These are phyloP conservation scores for Metschnikowia matae DNA, from an alignment of 805 yeast species.

Conservation along the genomic window DNA sequence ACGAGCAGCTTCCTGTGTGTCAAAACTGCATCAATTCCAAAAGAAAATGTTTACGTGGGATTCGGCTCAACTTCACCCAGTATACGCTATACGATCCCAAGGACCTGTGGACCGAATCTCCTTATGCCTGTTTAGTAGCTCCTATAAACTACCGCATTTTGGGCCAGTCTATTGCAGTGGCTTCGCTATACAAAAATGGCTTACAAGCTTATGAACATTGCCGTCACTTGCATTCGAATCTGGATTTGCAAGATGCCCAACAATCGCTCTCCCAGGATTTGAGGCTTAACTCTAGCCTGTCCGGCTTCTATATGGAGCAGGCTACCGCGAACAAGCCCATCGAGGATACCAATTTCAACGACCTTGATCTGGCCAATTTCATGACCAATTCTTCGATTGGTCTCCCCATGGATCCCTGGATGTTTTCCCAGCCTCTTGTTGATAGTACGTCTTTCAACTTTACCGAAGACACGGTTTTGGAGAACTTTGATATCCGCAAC, in stretches of 20 bases:
- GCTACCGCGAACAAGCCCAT: background rate
- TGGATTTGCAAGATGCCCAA: constrained; percentile 33
- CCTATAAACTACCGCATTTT: constrained; percentile 20
- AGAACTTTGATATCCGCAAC: constrained; percentile 25
- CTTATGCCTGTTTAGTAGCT: background rate
- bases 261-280: constrained; percentile 9
- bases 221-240: constrained; percentile 26
- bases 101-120: background rate
- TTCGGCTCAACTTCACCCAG: constrained; percentile 43
- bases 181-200: constrained; percentile 37
- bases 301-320: background rate
- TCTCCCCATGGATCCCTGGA: constrained; percentile 2
- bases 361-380: constrained; percentile 2
- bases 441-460: background rate
- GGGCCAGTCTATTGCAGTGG: constrained; percentile 43
- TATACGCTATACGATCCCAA: constrained; percentile 35
- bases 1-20: constrained; percentile 60
- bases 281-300: background rate
- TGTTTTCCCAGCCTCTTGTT: background rate
- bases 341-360: background rate
- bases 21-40: constrained; percentile 50
- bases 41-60: constrained; percentile 45
- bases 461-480: constrained; percentile 9
- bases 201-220: constrained; percentile 28
- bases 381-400: background rate